These are phyloP conservation scores for Boehmeria nivea DNA, from an alignment of 306 rosid species.

Conservation along the genomic window DNA sequence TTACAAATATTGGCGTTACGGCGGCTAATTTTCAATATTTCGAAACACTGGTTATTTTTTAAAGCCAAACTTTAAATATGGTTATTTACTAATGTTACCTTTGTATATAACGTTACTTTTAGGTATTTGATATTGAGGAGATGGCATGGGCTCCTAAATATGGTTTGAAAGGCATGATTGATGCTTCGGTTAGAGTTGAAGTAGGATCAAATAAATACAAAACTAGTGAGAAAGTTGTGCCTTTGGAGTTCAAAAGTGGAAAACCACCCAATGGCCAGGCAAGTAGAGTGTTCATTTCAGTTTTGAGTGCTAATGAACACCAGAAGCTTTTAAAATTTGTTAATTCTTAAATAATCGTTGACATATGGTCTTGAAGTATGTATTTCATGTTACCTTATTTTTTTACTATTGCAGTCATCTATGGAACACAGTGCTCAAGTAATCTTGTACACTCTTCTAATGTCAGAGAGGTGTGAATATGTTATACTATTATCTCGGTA, in stretches of 20 bases:
- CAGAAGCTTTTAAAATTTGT: constrained; percentile 10
- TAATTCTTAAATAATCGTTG: not conserved
- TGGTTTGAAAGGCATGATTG: constrained; percentile 96
- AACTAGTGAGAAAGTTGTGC: constrained; percentile 53
- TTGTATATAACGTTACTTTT: constrained; percentile 20
- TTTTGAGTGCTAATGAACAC: constrained; percentile 8
- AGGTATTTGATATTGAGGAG: constrained; percentile 96
- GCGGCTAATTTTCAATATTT: too few relatives aligned
- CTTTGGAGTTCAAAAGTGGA: constrained; percentile 90
- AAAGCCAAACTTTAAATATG: too few relatives aligned
- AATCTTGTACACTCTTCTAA: constrained; percentile 72
- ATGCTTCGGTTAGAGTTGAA: constrained; percentile 78
- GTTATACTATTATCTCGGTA: not conserved
- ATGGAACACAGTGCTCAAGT: constrained; percentile 90
- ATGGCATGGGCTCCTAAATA: constrained; percentile 97
- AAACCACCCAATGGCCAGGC: constrained; percentile 69
- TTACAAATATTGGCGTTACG: too few relatives aligned
- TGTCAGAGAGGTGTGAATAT: constrained; percentile 78
- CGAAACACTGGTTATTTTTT: too few relatives aligned
- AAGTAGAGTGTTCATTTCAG: constrained; percentile 24
- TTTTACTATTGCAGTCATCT: constrained; percentile 54
- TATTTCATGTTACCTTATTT: constrained; percentile 16
- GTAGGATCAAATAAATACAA: constrained; percentile 38
- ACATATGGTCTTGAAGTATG: constrained; percentile 12
- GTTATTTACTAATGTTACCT: too few relatives aligned